Evolutionary conservation across 106 monocot species (phyloP).

Genomic region (Allium cepa): DNA sequence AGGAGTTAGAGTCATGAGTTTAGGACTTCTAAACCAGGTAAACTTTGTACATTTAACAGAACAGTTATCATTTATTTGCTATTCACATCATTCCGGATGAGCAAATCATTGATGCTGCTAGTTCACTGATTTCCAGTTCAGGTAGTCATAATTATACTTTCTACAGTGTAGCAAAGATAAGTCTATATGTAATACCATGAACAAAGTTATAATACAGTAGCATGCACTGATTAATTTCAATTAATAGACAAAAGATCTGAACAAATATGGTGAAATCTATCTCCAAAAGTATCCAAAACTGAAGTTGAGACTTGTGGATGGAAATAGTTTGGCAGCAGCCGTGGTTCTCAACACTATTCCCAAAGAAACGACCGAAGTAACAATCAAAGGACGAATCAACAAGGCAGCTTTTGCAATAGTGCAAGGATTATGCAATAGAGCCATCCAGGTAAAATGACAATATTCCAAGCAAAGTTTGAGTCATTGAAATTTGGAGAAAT

Average conservation of each 20-base stretch:
- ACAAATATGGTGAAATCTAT: slow-evolving; percentile 52
- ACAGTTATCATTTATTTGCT: no score
- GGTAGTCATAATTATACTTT: neutral
- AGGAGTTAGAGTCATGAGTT: slow-evolving; percentile 59
- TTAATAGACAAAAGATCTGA: slow-evolving; percentile 53
- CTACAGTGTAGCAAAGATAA: neutral
- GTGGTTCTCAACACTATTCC: slow-evolving; percentile 65
- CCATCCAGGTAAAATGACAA: slow-evolving; percentile 39
- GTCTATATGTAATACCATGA: neutral
- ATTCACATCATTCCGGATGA: neutral
- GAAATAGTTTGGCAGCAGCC: slow-evolving; percentile 71
- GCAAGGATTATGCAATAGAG: slow-evolving; percentile 38
- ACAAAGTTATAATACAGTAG: neutral
- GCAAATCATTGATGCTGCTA: neutral
- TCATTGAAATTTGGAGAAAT: neutral
- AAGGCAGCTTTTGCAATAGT: slow-evolving; percentile 41
- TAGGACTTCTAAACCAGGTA: slow-evolving; percentile 75
- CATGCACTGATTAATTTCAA: neutral
- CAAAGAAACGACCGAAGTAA: slow-evolving; percentile 38
- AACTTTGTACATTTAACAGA: neutral
- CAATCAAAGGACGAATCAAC: slow-evolving; percentile 42
- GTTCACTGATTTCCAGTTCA: neutral
- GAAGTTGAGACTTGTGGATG: slow-evolving; percentile 63
- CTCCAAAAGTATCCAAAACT: slow-evolving; percentile 71
- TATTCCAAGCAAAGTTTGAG: neutral